Base-by-base conservation (phyloP, 768 basidiomycete genomes). In the Hysterangium stoloniferum region DNA sequence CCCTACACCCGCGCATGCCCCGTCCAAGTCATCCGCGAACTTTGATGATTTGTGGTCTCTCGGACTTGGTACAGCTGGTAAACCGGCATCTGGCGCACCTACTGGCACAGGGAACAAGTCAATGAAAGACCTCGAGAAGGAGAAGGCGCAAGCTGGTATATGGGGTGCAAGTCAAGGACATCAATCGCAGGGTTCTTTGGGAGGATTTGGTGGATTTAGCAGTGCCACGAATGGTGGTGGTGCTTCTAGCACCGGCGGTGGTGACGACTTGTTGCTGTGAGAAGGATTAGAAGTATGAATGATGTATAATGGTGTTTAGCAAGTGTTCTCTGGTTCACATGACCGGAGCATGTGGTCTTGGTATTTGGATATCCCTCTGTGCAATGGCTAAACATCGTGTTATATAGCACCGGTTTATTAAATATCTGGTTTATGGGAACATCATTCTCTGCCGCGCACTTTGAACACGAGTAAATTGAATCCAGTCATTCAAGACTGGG, bases 21-120 rank as follows among this genome's bases (percentile, higher is more conserved):
- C 43, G 38, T 19, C 54, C n/a, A 49, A 40, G 53, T 56, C 62
- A 1, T 58, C 58, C 4, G 52, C 54, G 6, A 82, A 80, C 59
- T 96, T 95, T 60, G 93, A 93, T 55, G 93, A 96, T 62, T 64
- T 96, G 56, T 96, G 88, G 87, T 77, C 78, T 19, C 74, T 92
- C 74, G 86, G 84, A 1, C 74, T 94, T 32, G 64, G 6, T 52
- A 40, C 65, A 11, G 48, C 72, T 12, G 58, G 48, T 29, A 54
- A 71, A 33, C 62, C 76, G 2, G 62, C 66, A 11, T 31, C 57
- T 12, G 34, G 13, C 19, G 34, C 48, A 2, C 8, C 49, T 2
- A 22, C 55, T 5, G 56, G 46, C 9, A 29, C 52, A 9, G 48
- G 38, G 15, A 36, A 61, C 27, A 91, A 92, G 73, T 86, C 84